Conservation (phyloP, 495 filamentous ascomycete genomes). For the Bombardia bombarda region DNA sequence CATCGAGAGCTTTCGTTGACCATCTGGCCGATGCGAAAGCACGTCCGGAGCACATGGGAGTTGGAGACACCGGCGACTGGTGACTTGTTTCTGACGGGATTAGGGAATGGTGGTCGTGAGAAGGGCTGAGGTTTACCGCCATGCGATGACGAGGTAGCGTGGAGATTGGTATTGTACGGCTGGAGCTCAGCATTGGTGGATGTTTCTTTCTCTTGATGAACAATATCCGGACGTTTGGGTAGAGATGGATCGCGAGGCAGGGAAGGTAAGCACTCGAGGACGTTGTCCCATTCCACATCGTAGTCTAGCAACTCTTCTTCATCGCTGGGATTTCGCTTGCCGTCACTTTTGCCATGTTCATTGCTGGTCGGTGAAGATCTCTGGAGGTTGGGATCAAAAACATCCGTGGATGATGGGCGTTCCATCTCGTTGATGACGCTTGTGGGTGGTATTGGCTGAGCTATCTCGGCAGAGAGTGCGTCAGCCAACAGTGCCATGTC, state of each 20-base stretch:
- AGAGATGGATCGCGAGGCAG: slow-evolving; percentile 2
- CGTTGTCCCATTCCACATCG: slow-evolving; percentile 29
- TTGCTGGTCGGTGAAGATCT: slow-evolving; percentile 3
- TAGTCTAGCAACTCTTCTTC: slow-evolving; percentile 26
- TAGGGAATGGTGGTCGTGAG: slow-evolving; percentile 41
- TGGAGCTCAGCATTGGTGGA: too few relatives aligned
- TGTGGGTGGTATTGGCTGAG: slow-evolving; percentile 1
- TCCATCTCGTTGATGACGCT: slow-evolving; percentile 9
- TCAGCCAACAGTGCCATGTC: slow-evolving; percentile 7
- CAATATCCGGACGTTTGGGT: too few relatives aligned
- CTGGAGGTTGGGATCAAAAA: slow-evolving; percentile 7
- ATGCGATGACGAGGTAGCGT: too few relatives aligned
- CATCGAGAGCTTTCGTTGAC: slow-evolving; percentile 35
- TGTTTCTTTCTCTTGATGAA: too few relatives aligned
- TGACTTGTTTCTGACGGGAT: slow-evolving; percentile 39
- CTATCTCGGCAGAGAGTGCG: not conserved
- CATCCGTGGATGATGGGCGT: not conserved
- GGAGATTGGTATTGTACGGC: not conserved
- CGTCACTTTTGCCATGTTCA: too few relatives aligned
- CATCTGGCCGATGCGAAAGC: slow-evolving; percentile 54
- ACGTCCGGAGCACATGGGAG: slow-evolving; percentile 41
- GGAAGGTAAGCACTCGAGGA: slow-evolving; percentile 13
- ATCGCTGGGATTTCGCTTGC: not conserved
- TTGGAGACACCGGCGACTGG: slow-evolving; percentile 44
- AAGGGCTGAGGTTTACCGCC: slow-evolving; percentile 33